Evolutionary conservation across 768 basidiomycete genomes (phyloP).

Genomic region (Obba rivulosa): DNA sequence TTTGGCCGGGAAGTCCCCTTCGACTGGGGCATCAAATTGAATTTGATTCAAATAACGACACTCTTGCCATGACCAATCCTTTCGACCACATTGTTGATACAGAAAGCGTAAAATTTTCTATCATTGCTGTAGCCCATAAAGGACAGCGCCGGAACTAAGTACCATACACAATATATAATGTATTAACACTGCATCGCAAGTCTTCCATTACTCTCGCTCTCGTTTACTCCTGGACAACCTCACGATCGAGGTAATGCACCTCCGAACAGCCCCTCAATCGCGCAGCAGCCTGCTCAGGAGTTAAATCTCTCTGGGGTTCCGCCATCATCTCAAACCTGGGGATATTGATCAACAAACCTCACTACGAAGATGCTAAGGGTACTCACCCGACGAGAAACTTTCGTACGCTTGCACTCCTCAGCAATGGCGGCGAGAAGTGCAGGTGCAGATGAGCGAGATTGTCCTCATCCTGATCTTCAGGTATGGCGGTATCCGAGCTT

Average conservation of each 20-base stretch:
- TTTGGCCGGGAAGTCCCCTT: too few species aligned
- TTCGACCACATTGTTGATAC: too few species aligned
- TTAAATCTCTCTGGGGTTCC: conserved; percentile 86
- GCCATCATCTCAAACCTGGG: conserved; percentile 84
- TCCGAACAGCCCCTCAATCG: conserved; percentile 50
- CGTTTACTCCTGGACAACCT: too few species aligned
- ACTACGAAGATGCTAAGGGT: background rate
- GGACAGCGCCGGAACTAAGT: too few species aligned
- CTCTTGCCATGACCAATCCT: too few species aligned
- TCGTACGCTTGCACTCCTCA: conserved; percentile 74
- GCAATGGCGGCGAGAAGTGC: conserved; percentile 81
- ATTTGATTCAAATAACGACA: too few species aligned
- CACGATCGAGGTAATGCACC: conserved; percentile 50
- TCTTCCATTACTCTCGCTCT: too few species aligned
- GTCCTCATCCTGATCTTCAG: conserved; percentile 35
- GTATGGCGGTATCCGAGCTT: conserved; percentile 12
- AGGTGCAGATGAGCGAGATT: conserved; percentile 76
- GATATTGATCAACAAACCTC: background rate
- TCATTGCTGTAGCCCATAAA: too few species aligned
- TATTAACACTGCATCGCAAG: too few species aligned
- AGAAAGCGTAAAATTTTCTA: too few species aligned
- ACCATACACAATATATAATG: too few species aligned
- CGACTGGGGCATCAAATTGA: too few species aligned
- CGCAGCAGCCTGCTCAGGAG: conserved; percentile 80
- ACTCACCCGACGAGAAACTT: conserved; percentile 89